phyloP scores from a whole-genome alignment of 1,139 yeast species.

The Yamadazyma aaseri region DNA sequence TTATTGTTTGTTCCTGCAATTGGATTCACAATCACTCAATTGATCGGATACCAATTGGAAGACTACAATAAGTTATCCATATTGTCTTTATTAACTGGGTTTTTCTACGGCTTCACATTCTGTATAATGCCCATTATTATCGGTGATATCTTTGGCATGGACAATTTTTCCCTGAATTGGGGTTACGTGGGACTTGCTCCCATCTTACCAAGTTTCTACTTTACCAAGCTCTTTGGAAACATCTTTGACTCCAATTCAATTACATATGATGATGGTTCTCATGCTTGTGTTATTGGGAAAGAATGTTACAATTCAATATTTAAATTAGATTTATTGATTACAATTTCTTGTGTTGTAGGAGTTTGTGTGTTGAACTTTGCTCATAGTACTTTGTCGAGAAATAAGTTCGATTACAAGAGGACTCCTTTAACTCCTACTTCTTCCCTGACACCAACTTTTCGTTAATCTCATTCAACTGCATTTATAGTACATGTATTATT shows the following conservation, averaged over 20 bases:
- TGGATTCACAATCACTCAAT: slow-evolving; percentile 42
- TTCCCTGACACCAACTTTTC: no score
- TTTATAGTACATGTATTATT: no score
- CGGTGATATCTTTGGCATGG: slow-evolving; percentile 57
- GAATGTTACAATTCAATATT: slow-evolving; percentile 47
- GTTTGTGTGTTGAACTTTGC: slow-evolving; percentile 28
- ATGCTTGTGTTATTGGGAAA: slow-evolving; percentile 37
- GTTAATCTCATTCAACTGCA: no score
- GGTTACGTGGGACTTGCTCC: slow-evolving; percentile 57
- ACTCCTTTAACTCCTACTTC: no score
- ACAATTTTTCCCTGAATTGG: slow-evolving; percentile 55
- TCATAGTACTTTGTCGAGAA: no score
- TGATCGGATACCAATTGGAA: slow-evolving; percentile 32
- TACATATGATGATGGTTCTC: slow-evolving; percentile 16
- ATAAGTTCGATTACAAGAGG: no score
- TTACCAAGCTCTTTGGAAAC: slow-evolving; percentile 52
- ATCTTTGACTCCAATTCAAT: slow-evolving; percentile 47
- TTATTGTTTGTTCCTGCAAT: slow-evolving; percentile 46
- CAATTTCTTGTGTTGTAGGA: slow-evolving; percentile 21
- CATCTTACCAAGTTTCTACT: slow-evolving; percentile 47
- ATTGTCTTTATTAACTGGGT: slow-evolving; percentile 47
- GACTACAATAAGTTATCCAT: slow-evolving; percentile 32
- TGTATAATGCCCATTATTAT: slow-evolving; percentile 59
- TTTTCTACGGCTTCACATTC: slow-evolving; percentile 58
- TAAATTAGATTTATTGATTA: slow-evolving; percentile 31